Base-by-base conservation (phyloP, 306 rosid genomes). In the Corylus heterophylla region DNA sequence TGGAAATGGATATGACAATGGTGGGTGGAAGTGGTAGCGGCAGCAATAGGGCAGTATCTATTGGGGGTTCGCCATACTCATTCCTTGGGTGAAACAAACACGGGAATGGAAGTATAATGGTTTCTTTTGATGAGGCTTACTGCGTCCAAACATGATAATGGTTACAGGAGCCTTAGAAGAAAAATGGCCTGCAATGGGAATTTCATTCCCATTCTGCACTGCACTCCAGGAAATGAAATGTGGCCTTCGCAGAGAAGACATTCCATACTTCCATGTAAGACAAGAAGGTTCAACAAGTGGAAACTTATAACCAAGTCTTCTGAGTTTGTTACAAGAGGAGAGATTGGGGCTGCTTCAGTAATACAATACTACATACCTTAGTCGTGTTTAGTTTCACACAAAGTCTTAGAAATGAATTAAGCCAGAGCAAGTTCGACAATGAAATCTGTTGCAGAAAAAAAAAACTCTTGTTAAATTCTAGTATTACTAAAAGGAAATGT, bases 261-360 rank as follows among this genome's bases (percentile, higher is more conserved):
- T 18, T 67, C 14, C 8, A 18, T 67, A 9, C 29, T 61, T 58
- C 39, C 55, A 47, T 75, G 3, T 62, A 27, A 31, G 29, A 48
- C 70, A 29, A 62, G 54, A 48, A 31, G 12, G 69, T 75, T 62
- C 69, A 52, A 54, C 39, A 42, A 49, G 48, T 64, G 47, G 69
- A 58, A 52, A 63, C 4, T 42, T 16, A 18, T 17, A 52, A 10
- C 12, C 18, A 51, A 61, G 29, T 49, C 66, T 62, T 16, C 0
- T 54, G 54, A 37, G 73, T 64, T 79, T 6, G 49, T 63, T 63
- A 12, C 37, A 31, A 63, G 47, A 13, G 69, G 44, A 63, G 69
- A 35, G 66, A 22, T 20, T 58, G 25, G 27, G 66, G 66, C 10
- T 20, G 31, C 66, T 58, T 25, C 29, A 2, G 66, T 22, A 58